A percentile compares a stretch with the other conserved stretches of the same genome.
phyloP scores from a whole-genome alignment of 768 basidiomycete species.

The Cubamyces sp. region DNA sequence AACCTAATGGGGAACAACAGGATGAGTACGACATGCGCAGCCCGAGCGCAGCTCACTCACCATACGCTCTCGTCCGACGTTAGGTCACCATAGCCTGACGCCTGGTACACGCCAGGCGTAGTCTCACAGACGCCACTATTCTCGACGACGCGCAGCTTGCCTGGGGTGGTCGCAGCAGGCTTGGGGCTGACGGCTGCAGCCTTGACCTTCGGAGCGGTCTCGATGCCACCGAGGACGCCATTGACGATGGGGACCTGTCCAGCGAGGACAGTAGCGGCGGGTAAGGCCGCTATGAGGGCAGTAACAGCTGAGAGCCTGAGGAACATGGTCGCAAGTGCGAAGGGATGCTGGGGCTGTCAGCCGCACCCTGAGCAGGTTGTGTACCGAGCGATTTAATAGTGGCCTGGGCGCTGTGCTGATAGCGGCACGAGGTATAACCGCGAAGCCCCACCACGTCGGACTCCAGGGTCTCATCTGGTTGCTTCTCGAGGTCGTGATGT shows the following conservation, averaged over 20 bases:
- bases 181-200: not conserved
- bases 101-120: constrained; percentile 62
- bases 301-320: constrained; percentile 20
- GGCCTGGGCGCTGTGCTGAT: constrained; percentile 6
- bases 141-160: constrained; percentile 57
- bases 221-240: constrained; percentile 51
- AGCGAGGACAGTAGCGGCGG: constrained; percentile 29
- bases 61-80: constrained; percentile 60
- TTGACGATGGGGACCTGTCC: constrained; percentile 53
- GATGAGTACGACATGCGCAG: constrained; percentile 2
- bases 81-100: constrained; percentile 67
- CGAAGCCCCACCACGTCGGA: not conserved
- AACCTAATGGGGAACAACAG: constrained; percentile 45
- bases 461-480: not conserved
- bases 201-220: constrained; percentile 32
- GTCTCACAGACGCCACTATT: constrained; percentile 71
- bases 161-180: constrained; percentile 39
- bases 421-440: constrained; percentile 9
- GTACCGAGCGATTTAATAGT: constrained; percentile 9
- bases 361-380: not conserved
- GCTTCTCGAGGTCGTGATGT: constrained; percentile 13
- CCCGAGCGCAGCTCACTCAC: constrained; percentile 35
- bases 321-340: constrained; percentile 25
- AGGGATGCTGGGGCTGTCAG: constrained; percentile 9
- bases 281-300: constrained; percentile 22